Evolutionary conservation across 2,329 filamentous ascomycete genomes (phyloP).

Genomic region (Davidsoniella eucalypti): DNA sequence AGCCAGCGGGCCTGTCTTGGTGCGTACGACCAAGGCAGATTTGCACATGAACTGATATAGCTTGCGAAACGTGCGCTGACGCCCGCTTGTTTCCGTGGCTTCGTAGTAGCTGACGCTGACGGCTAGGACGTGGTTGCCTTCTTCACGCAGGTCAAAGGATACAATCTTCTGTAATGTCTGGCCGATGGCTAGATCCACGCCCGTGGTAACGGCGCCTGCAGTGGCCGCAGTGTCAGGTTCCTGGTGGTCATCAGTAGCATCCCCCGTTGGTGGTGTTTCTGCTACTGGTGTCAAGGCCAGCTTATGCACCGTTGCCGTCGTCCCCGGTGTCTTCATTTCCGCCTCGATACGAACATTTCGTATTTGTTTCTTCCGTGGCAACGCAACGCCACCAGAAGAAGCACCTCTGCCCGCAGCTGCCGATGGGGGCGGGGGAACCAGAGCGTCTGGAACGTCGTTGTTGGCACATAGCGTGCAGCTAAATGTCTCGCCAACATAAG

Average conservation of each 20-base stretch:
- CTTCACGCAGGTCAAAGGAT: conserved; percentile 77
- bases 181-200: conserved; percentile 39
- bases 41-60: conserved; percentile 94
- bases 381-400: conserved; percentile 9
- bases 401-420: neutral
- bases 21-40: conserved; percentile 74
- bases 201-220: conserved; percentile 15
- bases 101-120: conserved; percentile 93
- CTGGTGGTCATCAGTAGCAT: conserved; percentile 10
- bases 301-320: conserved; percentile 37
- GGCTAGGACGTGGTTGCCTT: conserved; percentile 82
- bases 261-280: conserved; percentile 1
- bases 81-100: conserved; percentile 50
- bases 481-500: conserved; percentile 91
- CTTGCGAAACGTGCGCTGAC: conserved; percentile 78
- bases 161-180: conserved; percentile 68
- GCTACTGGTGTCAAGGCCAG: conserved; percentile 38
- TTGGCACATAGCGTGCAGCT: conserved; percentile 92
- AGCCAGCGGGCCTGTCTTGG: conserved; percentile 58
- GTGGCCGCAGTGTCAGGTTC: conserved; percentile 15
- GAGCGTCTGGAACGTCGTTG: conserved; percentile 42
- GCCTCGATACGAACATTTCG: conserved; percentile 70
- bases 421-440: conserved; percentile 13
- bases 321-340: conserved; percentile 84
- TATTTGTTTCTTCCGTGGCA: conserved; percentile 31